Base-by-base conservation (phyloP, 305 asterid species). In the Ruellia speciosa region DNA sequence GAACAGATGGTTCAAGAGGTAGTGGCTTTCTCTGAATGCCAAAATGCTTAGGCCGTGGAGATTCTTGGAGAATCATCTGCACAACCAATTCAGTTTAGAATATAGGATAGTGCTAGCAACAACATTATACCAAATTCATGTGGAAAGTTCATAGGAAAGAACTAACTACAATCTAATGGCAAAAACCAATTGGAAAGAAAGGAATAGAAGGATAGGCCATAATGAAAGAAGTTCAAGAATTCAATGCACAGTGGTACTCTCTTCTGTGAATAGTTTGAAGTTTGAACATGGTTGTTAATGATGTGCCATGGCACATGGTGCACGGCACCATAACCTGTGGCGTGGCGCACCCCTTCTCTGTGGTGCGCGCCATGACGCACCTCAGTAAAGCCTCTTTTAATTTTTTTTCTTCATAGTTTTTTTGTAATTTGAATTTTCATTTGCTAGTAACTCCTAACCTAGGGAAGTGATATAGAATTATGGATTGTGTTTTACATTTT, bases 21-120 rank as follows among this genome's bases (percentile, higher is more conserved):
- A 92, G 76, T 35, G 97, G 94, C 81, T 83, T 92, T 79, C 95
- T 82, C 81, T 86, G 97, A 71, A 92, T 88, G 65, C 92, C 96
- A 53, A 88, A 92, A 75, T 84, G 95, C 79, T 84, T 92, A 54
- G 75, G 76, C 62, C 65, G 78, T 58, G 83, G 80, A 64, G 90
- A 70, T 72, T 85, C 96, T 83, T 92, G 97, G 72, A 88, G 90
- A 62, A 82, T 84, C 79, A 81, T 77, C 99, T 92, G 83, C 74
- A 68, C 39, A 63, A 59, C 57, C 63, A 67, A 61, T 39, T 50
- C 15, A 43, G 48, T 14, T 43, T 45, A 43, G 59, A 54, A 62
- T 50, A 35, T 33, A 34, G 33, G 40, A 55, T 28, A 20, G 41
- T 54, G 43, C 54, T 52, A 46, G 64, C 9, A 12, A 14, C 52